Conservation (phyloP, 2,329 filamentous ascomycete species). For the Alternaria sp. region DNA sequence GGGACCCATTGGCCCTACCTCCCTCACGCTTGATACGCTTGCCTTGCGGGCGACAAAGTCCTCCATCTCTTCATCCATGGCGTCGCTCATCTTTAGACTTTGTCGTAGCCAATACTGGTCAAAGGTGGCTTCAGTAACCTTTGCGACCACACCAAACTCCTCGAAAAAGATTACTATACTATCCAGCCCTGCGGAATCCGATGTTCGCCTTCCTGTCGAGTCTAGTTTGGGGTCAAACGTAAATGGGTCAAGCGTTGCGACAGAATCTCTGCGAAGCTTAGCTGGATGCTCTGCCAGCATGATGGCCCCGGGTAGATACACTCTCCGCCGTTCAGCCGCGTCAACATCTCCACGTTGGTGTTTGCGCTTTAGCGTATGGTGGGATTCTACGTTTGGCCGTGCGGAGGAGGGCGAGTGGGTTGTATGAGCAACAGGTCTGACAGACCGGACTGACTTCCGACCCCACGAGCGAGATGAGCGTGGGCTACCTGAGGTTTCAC, state of each 20-base stretch:
- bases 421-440: constrained; percentile 12
- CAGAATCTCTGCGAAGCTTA: constrained; percentile 48
- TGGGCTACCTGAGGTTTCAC: constrained; percentile 14
- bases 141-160: constrained; percentile 44
- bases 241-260: constrained; percentile 50
- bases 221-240: constrained; percentile 28
- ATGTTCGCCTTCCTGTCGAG: constrained; percentile 22
- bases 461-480: constrained; percentile 6
- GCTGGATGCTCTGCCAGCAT: constrained; percentile 39
- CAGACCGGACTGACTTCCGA: constrained; percentile 16
- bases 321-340: constrained; percentile 8
- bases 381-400: constrained; percentile 20
- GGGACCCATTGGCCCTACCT: constrained; percentile 9
- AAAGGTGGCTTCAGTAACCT: constrained; percentile 34
- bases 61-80: not conserved
- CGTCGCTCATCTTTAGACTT: not conserved
- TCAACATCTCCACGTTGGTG: not conserved
- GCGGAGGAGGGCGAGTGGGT: constrained; percentile 6
- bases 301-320: constrained; percentile 53
- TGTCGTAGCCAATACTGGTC: constrained; percentile 42
- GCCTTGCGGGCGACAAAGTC: not conserved
- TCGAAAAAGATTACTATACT: constrained; percentile 53
- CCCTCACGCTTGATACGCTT: constrained; percentile 15
- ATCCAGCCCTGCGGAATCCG: constrained; percentile 41
- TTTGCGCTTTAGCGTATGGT: not conserved